Percentiles rank a stretch among this genome's conserved stretches.
Conservation (phyloP, 768 basidiomycete species). For the Leucogyrophana mollusca region DNA sequence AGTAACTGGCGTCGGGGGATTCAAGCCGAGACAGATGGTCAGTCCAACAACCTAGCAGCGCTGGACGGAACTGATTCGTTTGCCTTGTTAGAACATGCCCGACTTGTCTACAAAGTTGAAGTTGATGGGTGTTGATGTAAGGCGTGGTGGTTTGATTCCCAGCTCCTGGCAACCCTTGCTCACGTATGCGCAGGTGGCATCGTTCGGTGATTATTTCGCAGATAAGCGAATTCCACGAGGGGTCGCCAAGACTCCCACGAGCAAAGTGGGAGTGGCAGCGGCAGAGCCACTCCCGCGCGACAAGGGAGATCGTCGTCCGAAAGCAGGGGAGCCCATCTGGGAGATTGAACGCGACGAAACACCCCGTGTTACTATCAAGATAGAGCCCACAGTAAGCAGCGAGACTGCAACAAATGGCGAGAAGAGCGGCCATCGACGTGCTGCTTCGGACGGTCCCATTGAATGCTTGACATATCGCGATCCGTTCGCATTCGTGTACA, state of each 20-base stretch:
- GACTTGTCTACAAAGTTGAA: slow-evolving; percentile 69
- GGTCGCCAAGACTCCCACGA: background rate
- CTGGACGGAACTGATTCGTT: background rate
- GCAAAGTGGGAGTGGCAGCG: slow-evolving; percentile 1
- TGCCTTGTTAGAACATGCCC: slow-evolving; percentile 43
- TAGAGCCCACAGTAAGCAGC: slow-evolving; percentile 20
- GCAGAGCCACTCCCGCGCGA: background rate
- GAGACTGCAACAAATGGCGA: slow-evolving; percentile 10
- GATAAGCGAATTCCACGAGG: slow-evolving; percentile 39
- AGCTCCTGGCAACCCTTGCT: background rate
- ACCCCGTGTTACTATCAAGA: slow-evolving; percentile 2
- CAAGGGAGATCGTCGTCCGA: background rate
- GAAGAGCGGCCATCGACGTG: slow-evolving; percentile 5
- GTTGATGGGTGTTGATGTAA: slow-evolving; percentile 56
- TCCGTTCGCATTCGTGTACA: slow-evolving; percentile 70
- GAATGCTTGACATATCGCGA: slow-evolving; percentile 68
- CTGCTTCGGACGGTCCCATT: slow-evolving; percentile 39
- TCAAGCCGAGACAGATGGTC: slow-evolving; percentile 45
- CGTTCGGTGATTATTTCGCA: slow-evolving; percentile 72
- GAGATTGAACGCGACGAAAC: slow-evolving; percentile 9
- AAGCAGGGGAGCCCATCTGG: slow-evolving; percentile 9
- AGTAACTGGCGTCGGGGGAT: slow-evolving; percentile 37
- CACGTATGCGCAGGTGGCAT: slow-evolving; percentile 44
- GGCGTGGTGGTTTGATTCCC: slow-evolving; percentile 12
- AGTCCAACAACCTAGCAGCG: background rate